Percentiles rank a stretch among this genome's conserved stretches.
phyloP scores from a whole-genome alignment of 2,329 filamentous ascomycete species.

The Blastomyces parvus region DNA sequence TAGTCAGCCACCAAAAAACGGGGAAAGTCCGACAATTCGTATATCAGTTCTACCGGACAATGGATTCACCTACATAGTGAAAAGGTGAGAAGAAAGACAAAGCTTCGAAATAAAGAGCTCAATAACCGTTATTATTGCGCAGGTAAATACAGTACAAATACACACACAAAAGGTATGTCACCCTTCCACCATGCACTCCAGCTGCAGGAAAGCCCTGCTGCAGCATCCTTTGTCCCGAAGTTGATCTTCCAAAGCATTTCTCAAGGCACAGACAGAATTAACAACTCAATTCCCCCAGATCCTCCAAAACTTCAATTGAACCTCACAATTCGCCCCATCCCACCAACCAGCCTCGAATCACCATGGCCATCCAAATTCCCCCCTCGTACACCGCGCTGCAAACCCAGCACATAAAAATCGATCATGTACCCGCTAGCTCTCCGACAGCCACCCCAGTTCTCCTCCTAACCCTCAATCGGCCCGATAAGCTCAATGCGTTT shows the following conservation, averaged over 20 bases:
- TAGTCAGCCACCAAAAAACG: not conserved
- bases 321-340: not conserved
- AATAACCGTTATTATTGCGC: not conserved
- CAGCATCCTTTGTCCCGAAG: too few species aligned
- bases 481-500: slow-evolving; percentile 51
- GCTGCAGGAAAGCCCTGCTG: not conserved
- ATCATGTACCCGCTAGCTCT: slow-evolving; percentile 37
- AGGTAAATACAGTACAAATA: not conserved
- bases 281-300: not conserved
- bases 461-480: slow-evolving; percentile 45
- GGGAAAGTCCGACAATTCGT: not conserved
- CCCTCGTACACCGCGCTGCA: slow-evolving; percentile 26
- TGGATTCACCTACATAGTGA: not conserved
- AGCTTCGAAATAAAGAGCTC: not conserved
- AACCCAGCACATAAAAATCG: slow-evolving; percentile 28
- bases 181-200: not conserved
- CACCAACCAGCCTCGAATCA: not conserved
- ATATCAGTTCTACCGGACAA: not conserved
- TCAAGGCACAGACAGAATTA: not conserved
- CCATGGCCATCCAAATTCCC: slow-evolving; percentile 2
- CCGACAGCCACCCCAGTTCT: slow-evolving; percentile 41
- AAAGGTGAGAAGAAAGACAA: not conserved
- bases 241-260: too few species aligned
- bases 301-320: not conserved
- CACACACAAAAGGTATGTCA: not conserved